Base-by-base conservation (phyloP, 177 flowering plant species). In the Vitis hybrid region DNA sequence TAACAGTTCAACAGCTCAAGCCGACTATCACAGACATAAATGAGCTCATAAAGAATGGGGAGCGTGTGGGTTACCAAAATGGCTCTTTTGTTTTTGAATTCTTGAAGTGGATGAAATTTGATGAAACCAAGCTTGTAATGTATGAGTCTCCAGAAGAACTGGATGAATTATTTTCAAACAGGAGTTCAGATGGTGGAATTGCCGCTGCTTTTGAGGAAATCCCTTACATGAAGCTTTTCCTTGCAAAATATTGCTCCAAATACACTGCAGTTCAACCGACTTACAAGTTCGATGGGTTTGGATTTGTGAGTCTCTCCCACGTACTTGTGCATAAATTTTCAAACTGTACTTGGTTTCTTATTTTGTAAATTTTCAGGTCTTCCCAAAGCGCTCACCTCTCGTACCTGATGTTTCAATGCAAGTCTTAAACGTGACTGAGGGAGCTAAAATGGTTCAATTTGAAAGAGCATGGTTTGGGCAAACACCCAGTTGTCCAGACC, bases 101-200 rank as follows among this genome's bases (percentile, higher is more conserved):
- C 34, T 23, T 75, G 55, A 70, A 62, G 55, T 15, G 52, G 14
- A 21, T 78, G 75, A 56, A 56, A 0, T 67, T 78, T 5, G 64
- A 67, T 5, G 65, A 79, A 34, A 45, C 64, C 40, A 79, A 69
- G 60, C 73, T 82, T 56, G 66, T 0, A 63, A 40, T 1, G 0
- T 78, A 64, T 50, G 23, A 40, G 10, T 65, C 74, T 1, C 23
- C 66, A n/a, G 72, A 77, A n/a, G 71, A 68, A 8, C 75, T 30
- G 4, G 61, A 52, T 2, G 70, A 70, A 14, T 79, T 76, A 23
- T 67, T 82, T 13, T 15, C 56, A 2, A 69, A 61, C 8, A 79
- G 78, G 30, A 76, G 77, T 34, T 45, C 45, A 21, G 70, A 77
- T 26, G 79, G 79, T 59, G 83, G 85, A 2, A 71, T 82, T 52